Evolutionary conservation across 768 basidiomycete genomes (phyloP).

Genomic region (Gautieria morchelliformis): DNA sequence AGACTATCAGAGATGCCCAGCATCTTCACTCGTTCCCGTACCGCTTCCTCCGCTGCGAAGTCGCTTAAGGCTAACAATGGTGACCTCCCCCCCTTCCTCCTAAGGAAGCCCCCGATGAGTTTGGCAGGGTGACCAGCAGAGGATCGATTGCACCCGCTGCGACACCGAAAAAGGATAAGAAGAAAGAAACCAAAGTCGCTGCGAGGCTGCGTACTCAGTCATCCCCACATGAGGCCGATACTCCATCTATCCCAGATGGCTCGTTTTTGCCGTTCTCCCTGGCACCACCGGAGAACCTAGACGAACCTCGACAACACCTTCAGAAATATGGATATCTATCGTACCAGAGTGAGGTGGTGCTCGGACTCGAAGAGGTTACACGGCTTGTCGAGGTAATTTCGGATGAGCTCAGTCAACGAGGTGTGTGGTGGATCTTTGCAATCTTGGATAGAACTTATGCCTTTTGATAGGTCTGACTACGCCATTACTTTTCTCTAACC

Average conservation of each 20-base stretch:
- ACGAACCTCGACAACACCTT: constrained; percentile 16
- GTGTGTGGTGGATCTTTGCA: constrained; percentile 16
- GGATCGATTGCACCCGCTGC: constrained; percentile 27
- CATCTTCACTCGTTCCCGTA: constrained; percentile 63
- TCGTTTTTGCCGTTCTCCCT: constrained; percentile 8
- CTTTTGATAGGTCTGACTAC: constrained; percentile 49
- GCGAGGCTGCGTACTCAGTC: constrained; percentile 29
- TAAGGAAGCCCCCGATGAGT: constrained; percentile 42
- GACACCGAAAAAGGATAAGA: constrained; percentile 41
- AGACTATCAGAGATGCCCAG: constrained; percentile 45
- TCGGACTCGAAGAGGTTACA: constrained; percentile 65
- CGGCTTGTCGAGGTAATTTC: constrained; percentile 63
- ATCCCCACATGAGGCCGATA: neutral
- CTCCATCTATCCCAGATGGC: constrained; percentile 6
- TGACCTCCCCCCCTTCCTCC: constrained; percentile 10
- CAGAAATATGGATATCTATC: constrained; percentile 66
- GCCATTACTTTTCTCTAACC: constrained; percentile 84
- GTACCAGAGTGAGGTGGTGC: constrained; percentile 61
- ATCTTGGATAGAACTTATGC: neutral
- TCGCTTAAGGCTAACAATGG: constrained; percentile 3
- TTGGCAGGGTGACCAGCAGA: constrained; percentile 48
- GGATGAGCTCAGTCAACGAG: constrained; percentile 60
- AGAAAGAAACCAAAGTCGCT: constrained; percentile 35
- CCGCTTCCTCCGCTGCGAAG: constrained; percentile 40
- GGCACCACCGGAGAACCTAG: neutral